A percentile compares a stretch with the other conserved stretches of the same genome.
phyloP scores from a whole-genome alignment of 352 stramenopile species.

The Pythium phragmiticola region DNA sequence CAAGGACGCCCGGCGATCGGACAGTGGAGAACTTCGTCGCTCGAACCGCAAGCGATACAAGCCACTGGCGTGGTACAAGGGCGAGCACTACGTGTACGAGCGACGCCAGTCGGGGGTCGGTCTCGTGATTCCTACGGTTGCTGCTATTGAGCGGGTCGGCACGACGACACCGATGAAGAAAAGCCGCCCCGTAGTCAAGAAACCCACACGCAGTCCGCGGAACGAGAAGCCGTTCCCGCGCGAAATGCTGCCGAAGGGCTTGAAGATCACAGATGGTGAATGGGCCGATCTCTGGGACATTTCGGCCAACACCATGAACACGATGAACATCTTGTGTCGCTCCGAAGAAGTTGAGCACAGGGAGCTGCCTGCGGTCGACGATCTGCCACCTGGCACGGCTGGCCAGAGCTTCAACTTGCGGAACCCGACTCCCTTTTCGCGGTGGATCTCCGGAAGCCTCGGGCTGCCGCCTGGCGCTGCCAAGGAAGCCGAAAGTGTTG shows the following conservation, averaged over 20 bases:
- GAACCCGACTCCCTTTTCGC: slow-evolving; percentile 62
- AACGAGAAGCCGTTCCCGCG: slow-evolving; percentile 40
- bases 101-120: slow-evolving; percentile 79
- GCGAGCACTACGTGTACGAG: slow-evolving; percentile 85
- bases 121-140: slow-evolving; percentile 76
- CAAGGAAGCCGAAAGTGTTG: slow-evolving; percentile 95
- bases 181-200: slow-evolving; percentile 31
- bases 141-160: slow-evolving; percentile 63
- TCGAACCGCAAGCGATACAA: slow-evolving; percentile 80
- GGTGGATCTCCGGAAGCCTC: slow-evolving; percentile 91
- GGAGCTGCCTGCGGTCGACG: slow-evolving; percentile 59
- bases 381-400: slow-evolving; percentile 56
- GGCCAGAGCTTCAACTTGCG: slow-evolving; percentile 89
- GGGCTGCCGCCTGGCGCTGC: slow-evolving; percentile 91
- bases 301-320: slow-evolving; percentile 54
- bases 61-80: slow-evolving; percentile 88
- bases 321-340: slow-evolving; percentile 81
- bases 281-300: slow-evolving; percentile 75
- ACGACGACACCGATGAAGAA: slow-evolving; percentile 54
- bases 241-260: slow-evolving; percentile 45
- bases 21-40: slow-evolving; percentile 53
- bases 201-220: slow-evolving; percentile 22
- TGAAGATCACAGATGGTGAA: slow-evolving; percentile 61
- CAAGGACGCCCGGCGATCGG: slow-evolving; percentile 36
- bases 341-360: slow-evolving; percentile 70